A percentile compares a stretch with the other conserved stretches of the same genome.
Evolutionary conservation across 371 early-diverging fungal species (phyloP).

Genomic region (Mortierella sp.): DNA sequence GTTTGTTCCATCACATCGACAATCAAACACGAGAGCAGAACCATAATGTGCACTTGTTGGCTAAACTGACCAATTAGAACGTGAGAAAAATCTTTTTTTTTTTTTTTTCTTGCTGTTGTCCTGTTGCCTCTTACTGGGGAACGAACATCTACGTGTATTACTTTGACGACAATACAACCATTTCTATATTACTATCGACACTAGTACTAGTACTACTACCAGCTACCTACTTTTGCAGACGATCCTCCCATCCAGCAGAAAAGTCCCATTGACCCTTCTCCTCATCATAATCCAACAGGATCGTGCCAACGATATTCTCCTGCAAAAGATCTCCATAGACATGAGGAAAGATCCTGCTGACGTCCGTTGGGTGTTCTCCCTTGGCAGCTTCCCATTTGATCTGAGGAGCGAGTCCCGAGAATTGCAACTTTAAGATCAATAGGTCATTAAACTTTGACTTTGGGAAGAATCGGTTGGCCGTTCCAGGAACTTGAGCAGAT

Average conservation of each 20-base stretch:
- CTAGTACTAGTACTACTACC: no score
- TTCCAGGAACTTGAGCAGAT: conserved; percentile 39
- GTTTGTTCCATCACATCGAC: neutral
- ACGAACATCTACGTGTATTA: no score
- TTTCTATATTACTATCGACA: no score
- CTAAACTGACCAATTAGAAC: neutral
- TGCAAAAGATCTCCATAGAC: conserved; percentile 50
- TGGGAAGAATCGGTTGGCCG: conserved; percentile 54
- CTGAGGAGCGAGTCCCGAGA: conserved; percentile 21
- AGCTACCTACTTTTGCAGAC: conserved; percentile 16
- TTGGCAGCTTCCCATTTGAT: conserved; percentile 49
- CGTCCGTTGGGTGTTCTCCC: conserved; percentile 39
- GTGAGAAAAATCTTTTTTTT: neutral
- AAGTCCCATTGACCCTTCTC: conserved; percentile 33
- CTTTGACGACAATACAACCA: no score
- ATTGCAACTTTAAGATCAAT: conserved; percentile 45
- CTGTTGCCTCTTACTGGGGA: no score
- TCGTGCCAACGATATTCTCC: conserved; percentile 20
- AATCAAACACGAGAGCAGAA: conserved; percentile 1
- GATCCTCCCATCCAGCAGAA: conserved; percentile 47
- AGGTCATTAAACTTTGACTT: conserved; percentile 32
- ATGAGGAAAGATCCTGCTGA: conserved; percentile 50
- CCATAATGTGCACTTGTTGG: neutral
- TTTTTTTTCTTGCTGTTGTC: no score
- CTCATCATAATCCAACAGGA: conserved; percentile 22